phyloP scores from a whole-genome alignment of 202 grass and related monocot species.

The Digitaria exilis region DNA sequence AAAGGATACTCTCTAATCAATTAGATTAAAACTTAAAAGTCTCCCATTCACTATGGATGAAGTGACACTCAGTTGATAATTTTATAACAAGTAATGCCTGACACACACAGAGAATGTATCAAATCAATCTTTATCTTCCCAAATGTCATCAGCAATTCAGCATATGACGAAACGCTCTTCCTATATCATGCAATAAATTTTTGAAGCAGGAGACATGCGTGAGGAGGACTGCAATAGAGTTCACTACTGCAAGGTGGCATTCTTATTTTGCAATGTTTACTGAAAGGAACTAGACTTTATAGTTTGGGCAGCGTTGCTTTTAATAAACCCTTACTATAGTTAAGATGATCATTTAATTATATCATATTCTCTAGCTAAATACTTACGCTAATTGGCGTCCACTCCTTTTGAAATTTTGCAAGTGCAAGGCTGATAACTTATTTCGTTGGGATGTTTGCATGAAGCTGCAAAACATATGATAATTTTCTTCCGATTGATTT shows the following conservation, averaged over 20 bases:
- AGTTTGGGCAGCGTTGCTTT: background rate
- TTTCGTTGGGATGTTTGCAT: background rate
- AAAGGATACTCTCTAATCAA: background rate
- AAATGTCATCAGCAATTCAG: background rate
- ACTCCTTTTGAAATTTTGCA: background rate
- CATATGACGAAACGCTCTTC: background rate
- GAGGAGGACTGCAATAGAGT: background rate
- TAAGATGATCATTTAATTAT: background rate
- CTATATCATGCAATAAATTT: background rate
- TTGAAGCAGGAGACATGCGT: background rate
- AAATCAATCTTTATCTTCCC: background rate
- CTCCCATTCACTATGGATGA: background rate
- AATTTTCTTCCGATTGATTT: background rate
- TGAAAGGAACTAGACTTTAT: background rate
- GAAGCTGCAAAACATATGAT: background rate
- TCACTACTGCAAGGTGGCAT: background rate
- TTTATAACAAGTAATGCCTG: background rate
- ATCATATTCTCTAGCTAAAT: background rate
- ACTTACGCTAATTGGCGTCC: background rate
- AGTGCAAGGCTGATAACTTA: background rate
- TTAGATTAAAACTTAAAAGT: background rate
- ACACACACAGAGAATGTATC: background rate
- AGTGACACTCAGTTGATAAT: background rate
- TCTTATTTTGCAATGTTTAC: background rate
- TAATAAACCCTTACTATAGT: background rate